A percentile compares a stretch with the other conserved stretches of the same genome.
Conservation (phyloP, 2,329 filamentous ascomycete genomes). For the Lachnellula suecica region DNA sequence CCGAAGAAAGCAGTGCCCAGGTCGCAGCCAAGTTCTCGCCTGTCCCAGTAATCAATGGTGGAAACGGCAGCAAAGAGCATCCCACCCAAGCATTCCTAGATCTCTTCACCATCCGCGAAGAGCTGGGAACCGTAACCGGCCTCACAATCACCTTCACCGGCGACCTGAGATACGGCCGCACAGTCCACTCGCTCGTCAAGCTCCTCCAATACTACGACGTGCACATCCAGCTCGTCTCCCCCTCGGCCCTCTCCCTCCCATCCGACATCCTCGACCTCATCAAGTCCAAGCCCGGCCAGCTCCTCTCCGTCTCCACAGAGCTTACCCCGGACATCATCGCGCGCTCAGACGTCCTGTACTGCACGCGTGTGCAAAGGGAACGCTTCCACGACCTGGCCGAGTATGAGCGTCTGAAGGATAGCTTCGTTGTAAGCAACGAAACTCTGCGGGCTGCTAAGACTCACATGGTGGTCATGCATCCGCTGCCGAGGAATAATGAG, state of each 20-base stretch:
- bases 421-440: conserved; percentile 86
- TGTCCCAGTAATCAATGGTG: conserved; percentile 94
- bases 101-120: conserved; percentile 97
- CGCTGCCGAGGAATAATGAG: conserved; percentile 89
- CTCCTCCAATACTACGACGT: conserved; percentile 95
- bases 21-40: conserved; percentile 83
- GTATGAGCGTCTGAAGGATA: conserved; percentile 86
- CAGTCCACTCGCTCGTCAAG: conserved; percentile 93
- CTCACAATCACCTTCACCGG: conserved; percentile 95
- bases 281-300: conserved; percentile 67
- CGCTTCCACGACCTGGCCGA: conserved; percentile 78
- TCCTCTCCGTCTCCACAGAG: conserved; percentile 71
- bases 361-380: conserved; percentile 95
- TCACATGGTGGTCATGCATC: conserved; percentile 94
- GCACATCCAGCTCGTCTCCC: conserved; percentile 86
- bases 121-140: conserved; percentile 91
- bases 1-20: conserved; percentile 76
- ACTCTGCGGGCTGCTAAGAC: conserved; percentile 89
- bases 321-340: conserved; percentile 86
- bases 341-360: conserved; percentile 90
- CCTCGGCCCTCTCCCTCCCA: conserved; percentile 75
- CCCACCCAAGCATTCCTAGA: conserved; percentile 97
- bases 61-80: conserved; percentile 94
- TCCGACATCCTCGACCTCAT: conserved; percentile 71
- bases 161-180: conserved; percentile 88